A percentile compares a stretch with the other conserved stretches of the same genome.
Conservation (phyloP, 495 filamentous ascomycete species). For the Xylaria acuta region DNA sequence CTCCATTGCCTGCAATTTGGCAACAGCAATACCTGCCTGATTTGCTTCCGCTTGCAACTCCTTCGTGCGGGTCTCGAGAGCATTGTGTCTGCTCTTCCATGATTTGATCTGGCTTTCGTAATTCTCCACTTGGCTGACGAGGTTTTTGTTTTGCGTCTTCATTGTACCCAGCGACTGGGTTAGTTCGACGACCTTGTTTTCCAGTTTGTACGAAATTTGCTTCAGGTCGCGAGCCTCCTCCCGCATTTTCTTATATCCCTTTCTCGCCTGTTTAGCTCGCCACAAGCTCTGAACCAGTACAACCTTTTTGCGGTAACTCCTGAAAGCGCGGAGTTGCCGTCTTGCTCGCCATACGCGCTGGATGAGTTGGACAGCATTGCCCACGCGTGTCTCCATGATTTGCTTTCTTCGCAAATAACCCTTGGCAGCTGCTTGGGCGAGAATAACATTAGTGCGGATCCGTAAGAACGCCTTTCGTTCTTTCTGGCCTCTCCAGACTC, state of each 20-base stretch:
- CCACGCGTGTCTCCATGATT: constrained; percentile 91
- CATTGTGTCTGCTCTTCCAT: constrained; percentile 89
- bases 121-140: constrained; percentile 89
- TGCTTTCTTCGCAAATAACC: constrained; percentile 86
- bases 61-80: constrained; percentile 87
- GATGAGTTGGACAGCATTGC: constrained; percentile 89
- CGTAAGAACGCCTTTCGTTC: constrained; percentile 77
- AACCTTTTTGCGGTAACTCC: constrained; percentile 85
- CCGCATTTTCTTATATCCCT: constrained; percentile 83
- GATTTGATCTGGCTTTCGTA: constrained; percentile 96
- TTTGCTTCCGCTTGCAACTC: constrained; percentile 96
- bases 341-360: constrained; percentile 89
- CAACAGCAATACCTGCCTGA: constrained; percentile 93
- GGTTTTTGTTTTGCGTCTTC: constrained; percentile 89
- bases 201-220: constrained; percentile 97
- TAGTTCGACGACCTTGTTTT: constrained; percentile 98
- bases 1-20: constrained; percentile 85
- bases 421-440: constrained; percentile 87
- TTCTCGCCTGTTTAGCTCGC: constrained; percentile 83
- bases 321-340: constrained; percentile 78
- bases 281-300: constrained; percentile 92
- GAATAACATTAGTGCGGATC: constrained; percentile 81
- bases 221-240: constrained; percentile 97
- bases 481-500: constrained; percentile 90
- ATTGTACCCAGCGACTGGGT: constrained; percentile 92